Evolutionary conservation across 2,329 filamentous ascomycete species (phyloP).

Genomic region (Stachybotrys elegans): DNA sequence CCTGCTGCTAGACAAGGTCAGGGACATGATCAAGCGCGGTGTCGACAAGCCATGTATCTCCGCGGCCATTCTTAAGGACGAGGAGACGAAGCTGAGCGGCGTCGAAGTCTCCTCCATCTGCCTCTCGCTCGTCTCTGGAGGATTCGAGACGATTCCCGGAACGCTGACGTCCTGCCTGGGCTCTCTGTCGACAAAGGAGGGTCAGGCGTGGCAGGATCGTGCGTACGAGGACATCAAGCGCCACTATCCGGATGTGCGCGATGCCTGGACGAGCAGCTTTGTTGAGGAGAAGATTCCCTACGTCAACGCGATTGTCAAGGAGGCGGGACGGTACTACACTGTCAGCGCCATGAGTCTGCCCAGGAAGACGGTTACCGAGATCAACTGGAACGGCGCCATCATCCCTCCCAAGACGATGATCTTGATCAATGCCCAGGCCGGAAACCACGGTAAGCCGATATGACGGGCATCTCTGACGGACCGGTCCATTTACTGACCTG

Average conservation of each 20-base stretch:
- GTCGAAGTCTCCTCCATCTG: conserved; percentile 51
- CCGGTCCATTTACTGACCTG: conserved; percentile 9
- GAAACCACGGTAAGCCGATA: conserved; percentile 43
- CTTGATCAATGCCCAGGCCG: conserved; percentile 49
- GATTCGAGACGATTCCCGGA: conserved; percentile 50
- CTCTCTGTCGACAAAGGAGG: conserved; percentile 40
- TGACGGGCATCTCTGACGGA: too few species aligned
- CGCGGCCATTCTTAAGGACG: conserved; percentile 47
- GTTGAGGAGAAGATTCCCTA: conserved; percentile 44
- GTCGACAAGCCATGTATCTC: conserved; percentile 50
- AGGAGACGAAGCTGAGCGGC: conserved; percentile 46
- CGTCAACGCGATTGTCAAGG: conserved; percentile 42
- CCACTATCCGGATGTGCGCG: conserved; percentile 36
- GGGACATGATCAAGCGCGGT: conserved; percentile 34
- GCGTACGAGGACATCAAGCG: conserved; percentile 47
- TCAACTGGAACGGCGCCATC: conserved; percentile 44
- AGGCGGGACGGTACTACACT: conserved; percentile 48
- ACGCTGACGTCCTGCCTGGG: conserved; percentile 47
- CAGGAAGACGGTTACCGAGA: conserved; percentile 42
- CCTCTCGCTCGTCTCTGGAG: conserved; percentile 45
- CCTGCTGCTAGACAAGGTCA: conserved; percentile 58
- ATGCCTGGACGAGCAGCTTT: conserved; percentile 40
- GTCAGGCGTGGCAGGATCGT: conserved; percentile 45
- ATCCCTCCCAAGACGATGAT: conserved; percentile 50
- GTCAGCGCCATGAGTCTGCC: conserved; percentile 49